Percentiles rank a stretch among this genome's conserved stretches.
phyloP scores from a whole-genome alignment of 257 asterid species.

The Solanum etuberosum region DNA sequence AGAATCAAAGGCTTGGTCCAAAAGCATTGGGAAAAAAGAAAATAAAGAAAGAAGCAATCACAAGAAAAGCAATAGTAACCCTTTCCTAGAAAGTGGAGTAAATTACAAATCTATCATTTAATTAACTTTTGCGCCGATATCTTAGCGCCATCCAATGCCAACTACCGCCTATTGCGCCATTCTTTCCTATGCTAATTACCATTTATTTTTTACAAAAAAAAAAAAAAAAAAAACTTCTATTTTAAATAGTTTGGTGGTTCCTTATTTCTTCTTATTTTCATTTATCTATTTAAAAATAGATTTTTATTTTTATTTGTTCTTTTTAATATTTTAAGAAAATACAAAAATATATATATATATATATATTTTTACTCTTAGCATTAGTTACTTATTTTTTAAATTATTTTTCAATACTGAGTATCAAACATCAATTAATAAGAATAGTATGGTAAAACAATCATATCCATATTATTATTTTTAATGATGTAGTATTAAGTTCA shows the following conservation, averaged over 20 bases:
- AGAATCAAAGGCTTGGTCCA: conserved; percentile 20
- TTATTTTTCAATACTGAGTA: too few relatives aligned
- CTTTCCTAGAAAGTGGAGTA: not conserved
- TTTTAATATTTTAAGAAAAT: not conserved
- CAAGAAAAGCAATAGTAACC: not conserved
- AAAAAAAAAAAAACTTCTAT: not conserved
- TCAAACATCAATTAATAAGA: too few relatives aligned
- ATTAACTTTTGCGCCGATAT: conserved; percentile 26
- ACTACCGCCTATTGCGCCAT: conserved; percentile 25
- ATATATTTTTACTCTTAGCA: too few relatives aligned
- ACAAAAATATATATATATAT: too few relatives aligned
- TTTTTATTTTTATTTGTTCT: too few relatives aligned
- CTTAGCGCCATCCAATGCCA: conserved; percentile 31
- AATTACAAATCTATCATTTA: not conserved
- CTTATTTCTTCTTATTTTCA: too few relatives aligned
- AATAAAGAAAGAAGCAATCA: not conserved
- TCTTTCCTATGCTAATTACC: not conserved
- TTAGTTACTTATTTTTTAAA: too few relatives aligned
- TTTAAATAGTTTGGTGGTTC: not conserved
- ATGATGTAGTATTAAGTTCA: too few relatives aligned
- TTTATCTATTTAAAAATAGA: too few relatives aligned
- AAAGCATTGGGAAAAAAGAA: conserved; percentile 11
- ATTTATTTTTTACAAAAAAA: not conserved
- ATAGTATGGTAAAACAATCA: too few relatives aligned
- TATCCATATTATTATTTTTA: too few relatives aligned